Evolutionary conservation across 2,329 filamentous ascomycete genomes (phyloP), one percentile per base, ranked within the genome.

Genomic region (Geoglossum cookeanum): DNA sequence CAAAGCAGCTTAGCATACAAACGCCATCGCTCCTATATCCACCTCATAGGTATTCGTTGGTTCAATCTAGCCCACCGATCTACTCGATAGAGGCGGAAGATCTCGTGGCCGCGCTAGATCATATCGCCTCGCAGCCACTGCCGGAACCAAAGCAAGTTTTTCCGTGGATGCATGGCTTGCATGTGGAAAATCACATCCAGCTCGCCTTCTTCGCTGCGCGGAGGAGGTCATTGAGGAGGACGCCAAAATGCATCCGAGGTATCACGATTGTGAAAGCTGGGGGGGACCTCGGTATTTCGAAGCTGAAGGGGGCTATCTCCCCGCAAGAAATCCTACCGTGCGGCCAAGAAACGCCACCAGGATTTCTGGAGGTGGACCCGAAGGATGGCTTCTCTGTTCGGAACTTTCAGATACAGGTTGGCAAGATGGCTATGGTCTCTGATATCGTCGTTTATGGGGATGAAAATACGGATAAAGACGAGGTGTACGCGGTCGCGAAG

Each of bases 391-490:
- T 97, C 67, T 95, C 88, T 3, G 90, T 97, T 48, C 81, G 92
- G 51, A 97, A 97, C 68, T 98, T 98, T 66, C 91, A 97, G 64
- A 97, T 97, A 44, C 92, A 98, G 69, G 79, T 87, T 0, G 85
- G 85, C 59, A 98, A 98, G 68, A 74, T 87, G 62, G 90, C 90
- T 57, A 80, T 85, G 62, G 79, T 92, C 7, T 96, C 90, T 0
- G 92, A 98, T 67, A 87, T 98, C 61, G 78, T 98, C 45, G 79
- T 98, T 0, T 98, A 98, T 66, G 88, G 88, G 11, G 85, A 91
- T 57, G 79, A 87, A 61, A 71, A 74, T 42, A 75, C 75, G 1
- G 70, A 78, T 30, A 77, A 79, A 51, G 76, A 78, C 56, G 81
- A 83, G 58, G 72, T 94, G 67, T 63, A 85, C 71, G 76, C 80